Evolutionary conservation across 805 yeast species (phyloP).

Genomic region (Candida suzukii): DNA sequence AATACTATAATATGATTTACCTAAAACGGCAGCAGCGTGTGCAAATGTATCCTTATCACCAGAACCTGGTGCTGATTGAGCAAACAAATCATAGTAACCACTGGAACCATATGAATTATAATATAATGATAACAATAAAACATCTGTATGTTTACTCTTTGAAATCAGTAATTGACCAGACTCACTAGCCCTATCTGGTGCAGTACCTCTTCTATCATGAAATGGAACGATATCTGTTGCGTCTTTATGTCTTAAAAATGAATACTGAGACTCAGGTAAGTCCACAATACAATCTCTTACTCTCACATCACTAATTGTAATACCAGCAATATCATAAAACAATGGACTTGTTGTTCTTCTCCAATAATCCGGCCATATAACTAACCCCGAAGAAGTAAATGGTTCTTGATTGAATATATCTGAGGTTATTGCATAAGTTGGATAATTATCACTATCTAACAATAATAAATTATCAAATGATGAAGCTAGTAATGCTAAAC

Average conservation of each 20-base stretch:
- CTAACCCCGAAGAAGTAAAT: constrained; percentile 37
- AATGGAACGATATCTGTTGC: constrained; percentile 29
- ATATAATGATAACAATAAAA: constrained; percentile 48
- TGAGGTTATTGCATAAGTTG: constrained; percentile 47
- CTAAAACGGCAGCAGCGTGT: constrained; percentile 54
- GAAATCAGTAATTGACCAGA: constrained; percentile 59
- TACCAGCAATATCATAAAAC: constrained; percentile 48
- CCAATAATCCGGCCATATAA: constrained; percentile 68
- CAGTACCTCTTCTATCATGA: constrained; percentile 54
- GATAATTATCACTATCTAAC: constrained; percentile 39
- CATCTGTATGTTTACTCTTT: constrained; percentile 46
- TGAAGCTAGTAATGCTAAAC: constrained; percentile 34
- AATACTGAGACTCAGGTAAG: constrained; percentile 12
- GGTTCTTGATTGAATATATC: constrained; percentile 37
- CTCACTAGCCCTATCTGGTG: constrained; percentile 58
- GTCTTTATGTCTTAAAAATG: constrained; percentile 10
- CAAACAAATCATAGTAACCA: constrained; percentile 49
- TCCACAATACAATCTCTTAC: constrained; percentile 26
- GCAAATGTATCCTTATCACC: constrained; percentile 77
- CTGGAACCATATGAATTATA: constrained; percentile 57
- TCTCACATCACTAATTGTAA: constrained; percentile 27
- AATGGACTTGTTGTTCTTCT: constrained; percentile 55
- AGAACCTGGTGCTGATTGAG: constrained; percentile 63
- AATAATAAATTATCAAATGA: constrained; percentile 40
- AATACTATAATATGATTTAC: constrained; percentile 47